A percentile compares a stretch with the other conserved stretches of the same genome.
Conservation (phyloP, 108 stramenopile genomes). For the Conticribra weissflogii region DNA sequence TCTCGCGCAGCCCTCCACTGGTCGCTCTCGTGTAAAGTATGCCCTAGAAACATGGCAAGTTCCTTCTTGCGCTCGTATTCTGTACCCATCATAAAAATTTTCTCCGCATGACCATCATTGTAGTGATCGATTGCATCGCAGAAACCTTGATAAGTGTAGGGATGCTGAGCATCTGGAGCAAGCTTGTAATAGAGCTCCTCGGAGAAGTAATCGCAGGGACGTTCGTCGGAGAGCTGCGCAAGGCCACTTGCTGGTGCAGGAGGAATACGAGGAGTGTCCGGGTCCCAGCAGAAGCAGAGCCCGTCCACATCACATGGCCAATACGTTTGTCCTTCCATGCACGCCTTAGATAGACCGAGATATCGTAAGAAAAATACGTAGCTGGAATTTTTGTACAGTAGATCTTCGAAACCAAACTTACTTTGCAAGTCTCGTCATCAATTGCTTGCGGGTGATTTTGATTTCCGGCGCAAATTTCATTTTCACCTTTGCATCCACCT, state of each 20-base stretch:
- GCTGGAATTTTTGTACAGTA: not conserved
- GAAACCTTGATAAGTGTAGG: conserved; percentile 46
- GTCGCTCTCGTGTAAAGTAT: conserved; percentile 46
- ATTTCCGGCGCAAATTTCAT: conserved; percentile 45
- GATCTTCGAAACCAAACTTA: not conserved
- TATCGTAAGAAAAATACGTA: not conserved
- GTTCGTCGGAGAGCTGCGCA: conserved; percentile 34
- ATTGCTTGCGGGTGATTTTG: conserved; percentile 48
- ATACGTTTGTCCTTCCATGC: conserved; percentile 40
- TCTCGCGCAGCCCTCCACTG: conserved; percentile 46
- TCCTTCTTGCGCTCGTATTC: conserved; percentile 39
- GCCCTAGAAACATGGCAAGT: conserved; percentile 35
- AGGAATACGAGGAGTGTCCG: conserved; percentile 34
- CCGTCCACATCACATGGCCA: conserved; percentile 54
- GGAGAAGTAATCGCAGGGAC: conserved; percentile 47
- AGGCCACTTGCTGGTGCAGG: conserved; percentile 44
- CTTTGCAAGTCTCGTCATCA: conserved; percentile 27
- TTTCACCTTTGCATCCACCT: conserved; percentile 32
- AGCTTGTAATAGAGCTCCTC: conserved; percentile 35
- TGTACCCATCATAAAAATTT: conserved; percentile 53
- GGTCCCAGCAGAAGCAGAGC: conserved; percentile 54
- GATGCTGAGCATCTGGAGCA: conserved; percentile 37
- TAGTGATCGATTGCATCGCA: conserved; percentile 47
- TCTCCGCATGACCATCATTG: conserved; percentile 48
- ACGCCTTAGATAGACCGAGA: not conserved